Percentiles rank a stretch among this genome's conserved stretches.
Conservation (phyloP, 2,329 filamentous ascomycete genomes). For the Tolypocladium nubicola region DNA sequence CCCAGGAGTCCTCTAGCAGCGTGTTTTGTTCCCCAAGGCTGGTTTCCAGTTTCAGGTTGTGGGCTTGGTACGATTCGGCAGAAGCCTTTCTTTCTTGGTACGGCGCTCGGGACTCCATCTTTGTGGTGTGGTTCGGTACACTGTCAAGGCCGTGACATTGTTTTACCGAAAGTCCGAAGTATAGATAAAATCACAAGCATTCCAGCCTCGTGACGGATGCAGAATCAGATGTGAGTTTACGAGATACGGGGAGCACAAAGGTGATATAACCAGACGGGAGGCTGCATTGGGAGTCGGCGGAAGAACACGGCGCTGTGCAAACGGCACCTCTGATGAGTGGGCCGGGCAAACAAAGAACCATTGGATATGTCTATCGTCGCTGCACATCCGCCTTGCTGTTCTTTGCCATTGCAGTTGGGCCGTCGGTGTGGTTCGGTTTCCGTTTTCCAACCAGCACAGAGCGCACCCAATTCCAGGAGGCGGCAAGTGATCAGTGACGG, state of each 20-base stretch:
- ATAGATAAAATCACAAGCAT: too few species aligned
- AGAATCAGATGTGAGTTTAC: too few species aligned
- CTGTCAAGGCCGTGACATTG: not conserved
- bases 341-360: not conserved
- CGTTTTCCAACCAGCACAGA: too few species aligned
- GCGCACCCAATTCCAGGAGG: too few species aligned
- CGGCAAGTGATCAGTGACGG: too few species aligned
- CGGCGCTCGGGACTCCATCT: not conserved
- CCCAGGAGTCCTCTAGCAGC: not conserved
- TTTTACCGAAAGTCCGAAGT: too few species aligned
- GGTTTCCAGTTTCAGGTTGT: not conserved
- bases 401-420: too few species aligned
- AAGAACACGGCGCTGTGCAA: not conserved
- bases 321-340: not conserved
- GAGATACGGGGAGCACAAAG: not conserved
- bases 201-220: not conserved
- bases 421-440: too few species aligned
- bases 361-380: not conserved
- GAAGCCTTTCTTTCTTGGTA: not conserved
- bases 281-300: not conserved
- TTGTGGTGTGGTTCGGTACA: not conserved
- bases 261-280: not conserved
- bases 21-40: too few species aligned
- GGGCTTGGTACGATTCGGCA: not conserved
- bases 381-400: not conserved